Evolutionary conservation across 768 basidiomycete genomes (phyloP).

Genomic region (Solioccasus polychromus): DNA sequence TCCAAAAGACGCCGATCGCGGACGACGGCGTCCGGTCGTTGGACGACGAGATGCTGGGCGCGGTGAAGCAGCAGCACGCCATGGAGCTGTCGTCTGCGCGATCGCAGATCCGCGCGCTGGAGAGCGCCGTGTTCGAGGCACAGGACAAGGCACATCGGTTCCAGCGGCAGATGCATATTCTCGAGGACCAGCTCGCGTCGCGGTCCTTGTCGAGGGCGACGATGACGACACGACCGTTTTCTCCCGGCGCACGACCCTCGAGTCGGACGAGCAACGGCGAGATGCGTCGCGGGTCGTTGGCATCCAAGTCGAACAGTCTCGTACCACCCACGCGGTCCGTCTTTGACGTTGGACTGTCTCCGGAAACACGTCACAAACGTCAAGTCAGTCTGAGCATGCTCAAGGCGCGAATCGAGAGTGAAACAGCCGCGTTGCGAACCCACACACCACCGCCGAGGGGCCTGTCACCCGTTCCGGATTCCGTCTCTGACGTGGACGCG

Average conservation of each 20-base stretch:
- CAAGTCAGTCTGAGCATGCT: slow-evolving; percentile 85
- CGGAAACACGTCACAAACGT: slow-evolving; percentile 79
- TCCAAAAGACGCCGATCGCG: slow-evolving; percentile 43
- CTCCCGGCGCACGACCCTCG: slow-evolving; percentile 44
- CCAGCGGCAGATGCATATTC: slow-evolving; percentile 60
- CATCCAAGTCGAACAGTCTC: slow-evolving; percentile 28
- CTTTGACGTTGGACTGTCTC: slow-evolving; percentile 67
- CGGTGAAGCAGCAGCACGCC: slow-evolving; percentile 68
- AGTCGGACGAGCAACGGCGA: slow-evolving; percentile 42
- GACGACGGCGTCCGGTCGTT: slow-evolving; percentile 50
- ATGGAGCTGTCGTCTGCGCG: slow-evolving; percentile 80
- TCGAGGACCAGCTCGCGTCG: slow-evolving; percentile 64
- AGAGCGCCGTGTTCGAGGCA: slow-evolving; percentile 69
- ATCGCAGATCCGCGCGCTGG: slow-evolving; percentile 74
- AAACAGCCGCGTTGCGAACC: slow-evolving; percentile 43
- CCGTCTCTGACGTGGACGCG: slow-evolving; percentile 15
- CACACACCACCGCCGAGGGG: slow-evolving; percentile 53
- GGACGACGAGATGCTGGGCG: slow-evolving; percentile 71
- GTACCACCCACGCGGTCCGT: slow-evolving; percentile 50
- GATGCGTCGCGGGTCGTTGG: slow-evolving; percentile 36
- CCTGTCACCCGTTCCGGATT: slow-evolving; percentile 50
- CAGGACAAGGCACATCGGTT: slow-evolving; percentile 65
- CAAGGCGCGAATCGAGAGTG: slow-evolving; percentile 86
- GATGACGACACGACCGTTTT: slow-evolving; percentile 44
- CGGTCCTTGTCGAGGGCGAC: slow-evolving; percentile 42